A percentile compares a stretch with the other conserved stretches of the same genome.
These are phyloP conservation scores for Cryphonectria carpinicola DNA, from an alignment of 2,329 filamentous ascomycete species.

Conservation along the genomic window DNA sequence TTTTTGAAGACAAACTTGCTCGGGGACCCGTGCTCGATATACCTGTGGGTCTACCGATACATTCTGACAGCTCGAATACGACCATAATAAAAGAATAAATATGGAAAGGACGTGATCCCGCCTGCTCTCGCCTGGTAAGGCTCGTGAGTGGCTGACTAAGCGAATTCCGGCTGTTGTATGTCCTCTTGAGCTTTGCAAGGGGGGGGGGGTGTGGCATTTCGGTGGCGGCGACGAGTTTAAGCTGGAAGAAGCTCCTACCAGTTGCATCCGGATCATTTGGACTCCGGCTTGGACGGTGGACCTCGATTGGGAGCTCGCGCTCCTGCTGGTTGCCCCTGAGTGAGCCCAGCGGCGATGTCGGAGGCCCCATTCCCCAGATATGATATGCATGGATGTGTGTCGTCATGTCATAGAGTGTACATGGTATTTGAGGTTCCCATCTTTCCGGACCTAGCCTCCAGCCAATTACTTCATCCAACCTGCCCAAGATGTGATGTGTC, in stretches of 20 bases:
- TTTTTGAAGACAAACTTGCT: too few species aligned
- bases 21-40: neutral
- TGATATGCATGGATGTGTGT: neutral
- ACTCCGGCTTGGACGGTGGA: neutral
- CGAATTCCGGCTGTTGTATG: slow-evolving; percentile 21
- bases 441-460: neutral
- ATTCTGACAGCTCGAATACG: slow-evolving; percentile 1
- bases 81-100: slow-evolving; percentile 13
- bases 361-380: neutral
- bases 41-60: neutral
- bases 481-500: neutral
- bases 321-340: neutral
- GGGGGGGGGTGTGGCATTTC: too few species aligned
- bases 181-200: too few species aligned
- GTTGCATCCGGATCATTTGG: neutral
- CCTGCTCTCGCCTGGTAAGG: slow-evolving; percentile 14
- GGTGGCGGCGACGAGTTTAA: neutral
- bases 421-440: neutral
- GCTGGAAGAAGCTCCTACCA: neutral
- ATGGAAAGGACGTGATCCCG: slow-evolving; percentile 5
- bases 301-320: neutral
- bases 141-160: slow-evolving; percentile 19
- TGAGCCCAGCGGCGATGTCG: neutral
- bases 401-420: neutral
- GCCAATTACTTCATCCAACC: too few species aligned